Evolutionary conservation across 148 eudicot genomes (phyloP).

Genomic region (Drosera capensis): DNA sequence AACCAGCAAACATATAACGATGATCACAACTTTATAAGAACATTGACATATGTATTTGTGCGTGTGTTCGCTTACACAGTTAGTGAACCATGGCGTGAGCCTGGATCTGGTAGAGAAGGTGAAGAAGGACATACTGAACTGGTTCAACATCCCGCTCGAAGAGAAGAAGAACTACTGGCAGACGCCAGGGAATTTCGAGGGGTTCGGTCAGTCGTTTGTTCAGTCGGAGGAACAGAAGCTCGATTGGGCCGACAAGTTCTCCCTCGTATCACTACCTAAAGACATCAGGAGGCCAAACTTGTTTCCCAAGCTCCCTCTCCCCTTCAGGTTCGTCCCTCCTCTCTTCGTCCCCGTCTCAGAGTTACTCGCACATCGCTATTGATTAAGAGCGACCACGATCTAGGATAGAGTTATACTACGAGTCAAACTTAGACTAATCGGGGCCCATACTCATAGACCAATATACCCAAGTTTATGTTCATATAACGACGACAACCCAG

Average conservation of each 20-base stretch:
- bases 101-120: constrained; percentile 12
- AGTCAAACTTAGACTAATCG: too few relatives aligned
- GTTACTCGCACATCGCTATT: neutral
- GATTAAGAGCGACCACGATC: neutral
- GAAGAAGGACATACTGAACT: constrained; percentile 5
- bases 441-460: too few relatives aligned
- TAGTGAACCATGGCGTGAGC: constrained; percentile 20
- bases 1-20: neutral
- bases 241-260: constrained; percentile 28
- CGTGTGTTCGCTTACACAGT: constrained; percentile 1
- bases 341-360: neutral
- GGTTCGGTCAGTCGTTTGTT: constrained; percentile 24
- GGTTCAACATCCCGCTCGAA: constrained; percentile 16
- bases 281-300: constrained; percentile 9
- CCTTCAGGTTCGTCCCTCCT: constrained; percentile 7
- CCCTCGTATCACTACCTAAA: constrained; percentile 9
- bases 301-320: constrained; percentile 11
- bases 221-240: constrained; percentile 24
- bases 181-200: constrained; percentile 8
- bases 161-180: constrained; percentile 24
- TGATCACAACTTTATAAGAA: neutral
- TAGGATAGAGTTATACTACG: too few relatives aligned
- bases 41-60: neutral
- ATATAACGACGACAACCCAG: too few relatives aligned
- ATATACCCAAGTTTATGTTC: too few relatives aligned